These are phyloP conservation scores for Neonectria sp. DNA, from an alignment of 2,329 filamentous ascomycete genomes.

Conservation along the genomic window DNA sequence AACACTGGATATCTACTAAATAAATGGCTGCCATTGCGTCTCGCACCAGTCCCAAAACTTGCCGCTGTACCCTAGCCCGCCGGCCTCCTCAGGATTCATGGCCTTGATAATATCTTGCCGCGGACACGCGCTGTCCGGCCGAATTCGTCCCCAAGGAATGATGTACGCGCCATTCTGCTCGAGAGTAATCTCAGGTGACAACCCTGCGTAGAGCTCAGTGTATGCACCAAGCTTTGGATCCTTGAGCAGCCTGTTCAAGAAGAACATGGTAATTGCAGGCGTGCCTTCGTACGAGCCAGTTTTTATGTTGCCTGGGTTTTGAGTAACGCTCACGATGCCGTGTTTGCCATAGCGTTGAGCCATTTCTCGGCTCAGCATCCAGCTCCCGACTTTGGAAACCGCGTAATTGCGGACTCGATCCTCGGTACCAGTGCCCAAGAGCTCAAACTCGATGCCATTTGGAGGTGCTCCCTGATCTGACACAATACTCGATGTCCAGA, in stretches of 20 bases:
- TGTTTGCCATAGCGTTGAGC: constrained; percentile 44
- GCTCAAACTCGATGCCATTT: constrained; percentile 49
- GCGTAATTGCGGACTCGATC: constrained; percentile 49
- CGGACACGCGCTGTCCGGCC: constrained; percentile 32
- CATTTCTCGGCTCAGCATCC: constrained; percentile 51
- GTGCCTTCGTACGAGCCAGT: constrained; percentile 43
- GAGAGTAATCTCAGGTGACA: constrained; percentile 54
- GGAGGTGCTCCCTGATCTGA: constrained; percentile 45
- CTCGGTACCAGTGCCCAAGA: constrained; percentile 39
- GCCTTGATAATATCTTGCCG: constrained; percentile 49
- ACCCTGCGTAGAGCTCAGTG: constrained; percentile 58
- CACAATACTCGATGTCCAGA: constrained; percentile 52
- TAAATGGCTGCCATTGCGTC: constrained; percentile 28
- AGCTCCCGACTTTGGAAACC: constrained; percentile 55
- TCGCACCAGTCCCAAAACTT: constrained; percentile 52
- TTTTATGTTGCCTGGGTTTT: constrained; percentile 55
- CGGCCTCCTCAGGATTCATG: constrained; percentile 43
- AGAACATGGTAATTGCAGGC: constrained; percentile 33
- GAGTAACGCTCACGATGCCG: constrained; percentile 49
- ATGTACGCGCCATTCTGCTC: constrained; percentile 50
- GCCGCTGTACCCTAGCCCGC: constrained; percentile 45
- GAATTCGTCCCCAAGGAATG: constrained; percentile 50
- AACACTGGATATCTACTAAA: background rate
- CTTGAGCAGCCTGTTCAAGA: constrained; percentile 48
- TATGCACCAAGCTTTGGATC: constrained; percentile 55